phyloP scores from a whole-genome alignment of 1,284 basidiomycete genomes.

The Sutorius eximius region DNA sequence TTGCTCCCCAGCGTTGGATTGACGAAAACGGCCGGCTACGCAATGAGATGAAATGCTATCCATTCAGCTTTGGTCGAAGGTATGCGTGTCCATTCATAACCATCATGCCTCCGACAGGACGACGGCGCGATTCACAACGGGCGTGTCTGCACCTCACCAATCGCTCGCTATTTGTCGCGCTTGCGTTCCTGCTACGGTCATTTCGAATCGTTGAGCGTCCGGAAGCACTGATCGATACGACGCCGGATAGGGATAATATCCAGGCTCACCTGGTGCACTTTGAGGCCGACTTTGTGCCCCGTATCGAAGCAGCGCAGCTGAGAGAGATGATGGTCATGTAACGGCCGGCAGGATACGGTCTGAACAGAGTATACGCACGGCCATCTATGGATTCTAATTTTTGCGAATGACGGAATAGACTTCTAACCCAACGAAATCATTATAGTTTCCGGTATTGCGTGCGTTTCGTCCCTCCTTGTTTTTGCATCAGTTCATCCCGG shows the following conservation, averaged over 20 bases:
- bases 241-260: constrained; percentile 9
- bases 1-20: constrained; percentile 61
- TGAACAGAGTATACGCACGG: too few relatives aligned
- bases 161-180: constrained; percentile 21
- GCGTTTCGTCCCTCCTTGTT: too few relatives aligned
- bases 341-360: too few relatives aligned
- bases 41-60: constrained; percentile 51
- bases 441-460: too few relatives aligned
- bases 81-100: constrained; percentile 16
- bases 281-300: constrained; percentile 18
- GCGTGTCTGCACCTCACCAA: constrained; percentile 26
- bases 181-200: constrained; percentile 25
- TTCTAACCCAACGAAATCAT: too few relatives aligned
- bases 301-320: constrained; percentile 26
- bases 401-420: too few relatives aligned
- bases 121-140: constrained; percentile 19
- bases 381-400: too few relatives aligned
- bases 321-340: constrained; percentile 34
- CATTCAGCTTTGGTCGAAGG: constrained; percentile 63
- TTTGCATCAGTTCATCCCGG: too few relatives aligned
- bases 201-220: constrained; percentile 20
- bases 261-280: constrained; percentile 11
- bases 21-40: constrained; percentile 47
- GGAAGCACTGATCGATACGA: constrained; percentile 19
- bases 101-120: not conserved